Conservation (phyloP, 1,284 basidiomycete species). For the Anthracocystis walkeri region DNA sequence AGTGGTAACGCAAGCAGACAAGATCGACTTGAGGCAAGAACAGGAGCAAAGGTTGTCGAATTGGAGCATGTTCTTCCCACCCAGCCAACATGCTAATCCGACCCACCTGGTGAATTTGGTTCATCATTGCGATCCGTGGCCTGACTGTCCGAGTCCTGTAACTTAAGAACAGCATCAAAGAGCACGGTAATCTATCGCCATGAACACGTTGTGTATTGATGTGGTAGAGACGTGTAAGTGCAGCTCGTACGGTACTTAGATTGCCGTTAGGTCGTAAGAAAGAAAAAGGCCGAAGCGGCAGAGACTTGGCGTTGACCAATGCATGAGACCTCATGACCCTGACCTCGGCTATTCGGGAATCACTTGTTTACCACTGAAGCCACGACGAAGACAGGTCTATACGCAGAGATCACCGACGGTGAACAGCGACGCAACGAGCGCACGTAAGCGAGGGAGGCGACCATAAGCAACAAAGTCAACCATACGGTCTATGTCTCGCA, state of each 20-base stretch:
- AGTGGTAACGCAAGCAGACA: neutral
- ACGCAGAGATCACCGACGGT: too few species aligned
- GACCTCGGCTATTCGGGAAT: neutral
- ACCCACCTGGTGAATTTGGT: conserved; percentile 30
- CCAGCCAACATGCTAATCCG: conserved; percentile 19
- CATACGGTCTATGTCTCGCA: too few species aligned
- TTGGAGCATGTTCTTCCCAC: conserved; percentile 42
- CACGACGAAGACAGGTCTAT: too few species aligned
- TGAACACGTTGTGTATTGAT: too few species aligned
- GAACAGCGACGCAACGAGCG: too few species aligned
- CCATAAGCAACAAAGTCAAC: too few species aligned
- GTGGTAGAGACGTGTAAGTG: too few species aligned
- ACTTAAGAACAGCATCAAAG: neutral
- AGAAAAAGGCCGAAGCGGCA: neutral
- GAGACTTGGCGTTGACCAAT: conserved; percentile 5
- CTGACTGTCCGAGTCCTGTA: conserved; percentile 32
- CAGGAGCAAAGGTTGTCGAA: conserved; percentile 14
- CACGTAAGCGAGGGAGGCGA: too few species aligned
- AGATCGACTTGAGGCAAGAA: neutral
- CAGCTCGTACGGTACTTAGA: too few species aligned
- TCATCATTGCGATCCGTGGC: conserved; percentile 39
- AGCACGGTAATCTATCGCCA: neutral
- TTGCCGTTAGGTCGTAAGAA: too few species aligned
- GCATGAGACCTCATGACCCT: conserved; percentile 13
- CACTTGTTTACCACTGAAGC: too few species aligned